Percentiles rank a stretch among this genome's conserved stretches.
phyloP scores from a whole-genome alignment of 495 filamentous ascomycete species.

The Podospora pseudopauciseta region DNA sequence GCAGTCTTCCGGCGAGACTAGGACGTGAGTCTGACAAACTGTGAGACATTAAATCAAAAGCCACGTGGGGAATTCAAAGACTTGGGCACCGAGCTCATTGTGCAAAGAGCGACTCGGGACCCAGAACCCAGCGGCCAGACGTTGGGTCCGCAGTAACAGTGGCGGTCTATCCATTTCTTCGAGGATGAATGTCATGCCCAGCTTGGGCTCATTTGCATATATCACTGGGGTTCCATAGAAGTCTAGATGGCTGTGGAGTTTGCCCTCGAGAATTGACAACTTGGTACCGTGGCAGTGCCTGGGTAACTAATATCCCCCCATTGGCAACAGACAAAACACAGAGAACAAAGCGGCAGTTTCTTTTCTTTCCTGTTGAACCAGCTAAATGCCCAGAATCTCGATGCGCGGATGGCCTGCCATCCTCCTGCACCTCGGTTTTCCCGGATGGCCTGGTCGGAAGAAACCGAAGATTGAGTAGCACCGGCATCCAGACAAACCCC shows the following conservation, averaged over 20 bases:
- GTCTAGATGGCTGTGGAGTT: background rate
- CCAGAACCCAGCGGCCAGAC: background rate
- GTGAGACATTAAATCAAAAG: background rate
- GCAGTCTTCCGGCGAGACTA: background rate
- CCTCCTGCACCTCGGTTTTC: conserved; percentile 1
- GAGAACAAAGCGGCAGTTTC: background rate
- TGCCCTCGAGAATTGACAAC: no score
- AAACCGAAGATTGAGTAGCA: background rate
- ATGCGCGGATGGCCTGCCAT: background rate
- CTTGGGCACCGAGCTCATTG: no score
- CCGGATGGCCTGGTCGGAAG: background rate
- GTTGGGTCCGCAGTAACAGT: no score
- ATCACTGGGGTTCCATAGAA: background rate
- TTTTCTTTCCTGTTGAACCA: background rate
- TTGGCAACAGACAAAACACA: background rate
- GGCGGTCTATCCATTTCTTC: background rate
- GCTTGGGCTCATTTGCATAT: background rate
- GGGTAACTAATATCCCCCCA: background rate
- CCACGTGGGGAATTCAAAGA: background rate
- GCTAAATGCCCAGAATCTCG: background rate
- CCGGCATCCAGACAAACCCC: conserved; percentile 8
- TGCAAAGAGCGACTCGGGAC: no score
- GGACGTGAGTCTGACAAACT: no score
- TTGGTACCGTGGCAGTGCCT: background rate
- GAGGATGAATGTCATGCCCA: background rate